These are phyloP conservation scores for Vaccinium darrowii DNA, from an alignment of 148 eudicot species.

Conservation along the genomic window DNA sequence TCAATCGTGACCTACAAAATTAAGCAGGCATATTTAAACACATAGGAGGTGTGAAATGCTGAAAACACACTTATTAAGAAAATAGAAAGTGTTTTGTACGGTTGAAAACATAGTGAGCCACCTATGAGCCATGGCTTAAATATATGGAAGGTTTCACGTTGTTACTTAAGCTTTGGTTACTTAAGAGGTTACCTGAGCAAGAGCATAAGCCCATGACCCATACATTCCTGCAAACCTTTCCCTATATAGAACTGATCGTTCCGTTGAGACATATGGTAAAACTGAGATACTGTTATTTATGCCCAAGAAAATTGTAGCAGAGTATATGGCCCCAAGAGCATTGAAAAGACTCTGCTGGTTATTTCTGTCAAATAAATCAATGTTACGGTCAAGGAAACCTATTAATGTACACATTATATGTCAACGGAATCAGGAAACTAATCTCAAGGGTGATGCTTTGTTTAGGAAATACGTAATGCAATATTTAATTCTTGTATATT, in stretches of 20 bases:
- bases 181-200: not conserved
- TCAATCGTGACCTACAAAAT: not conserved
- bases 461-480: not conserved
- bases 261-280: not conserved
- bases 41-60: not conserved
- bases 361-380: slow-evolving; percentile 38
- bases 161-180: not conserved
- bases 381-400: not conserved
- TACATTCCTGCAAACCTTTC: slow-evolving; percentile 66
- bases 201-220: slow-evolving; percentile 7
- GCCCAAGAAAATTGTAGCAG: not conserved
- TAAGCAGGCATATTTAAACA: not conserved
- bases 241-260: slow-evolving; percentile 18
- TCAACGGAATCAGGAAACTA: not conserved
- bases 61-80: not conserved
- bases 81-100: not conserved
- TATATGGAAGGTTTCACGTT: not conserved
- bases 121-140: not conserved
- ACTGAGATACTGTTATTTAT: not conserved
- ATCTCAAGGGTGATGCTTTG: not conserved
- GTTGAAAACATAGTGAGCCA: not conserved
- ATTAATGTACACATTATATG: not conserved
- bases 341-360: slow-evolving; percentile 32
- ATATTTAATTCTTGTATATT: not conserved
- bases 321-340: not conserved